Conservation (phyloP, 1,284 basidiomycete species). For the Cutaneotrichosporon sp. region DNA sequence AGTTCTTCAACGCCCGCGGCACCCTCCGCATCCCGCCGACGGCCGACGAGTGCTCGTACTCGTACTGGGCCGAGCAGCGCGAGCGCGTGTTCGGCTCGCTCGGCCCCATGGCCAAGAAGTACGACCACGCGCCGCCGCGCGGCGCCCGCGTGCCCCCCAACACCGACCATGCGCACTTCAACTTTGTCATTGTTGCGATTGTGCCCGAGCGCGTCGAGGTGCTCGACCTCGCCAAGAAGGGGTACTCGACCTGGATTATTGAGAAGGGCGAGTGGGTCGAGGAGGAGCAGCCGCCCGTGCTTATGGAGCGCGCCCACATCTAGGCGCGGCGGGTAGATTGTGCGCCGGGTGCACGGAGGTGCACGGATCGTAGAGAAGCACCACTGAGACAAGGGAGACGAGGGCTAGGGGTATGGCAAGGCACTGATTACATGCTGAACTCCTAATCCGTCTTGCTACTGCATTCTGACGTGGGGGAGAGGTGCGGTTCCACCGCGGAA, state of each 20-base stretch:
- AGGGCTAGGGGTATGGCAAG: neutral
- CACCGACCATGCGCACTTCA: constrained; percentile 18
- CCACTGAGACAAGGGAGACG: neutral
- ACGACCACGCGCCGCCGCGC: constrained; percentile 14
- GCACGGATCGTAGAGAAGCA: constrained; percentile 1
- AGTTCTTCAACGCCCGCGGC: constrained; percentile 3
- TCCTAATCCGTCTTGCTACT: no score
- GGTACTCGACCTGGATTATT: constrained; percentile 11
- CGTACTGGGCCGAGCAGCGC: constrained; percentile 8
- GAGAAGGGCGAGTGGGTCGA: constrained; percentile 8
- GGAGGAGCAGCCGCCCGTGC: constrained; percentile 1
- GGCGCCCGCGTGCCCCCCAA: constrained; percentile 6
- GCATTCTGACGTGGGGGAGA: no score
- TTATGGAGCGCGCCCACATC: constrained; percentile 8
- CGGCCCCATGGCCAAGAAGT: neutral
- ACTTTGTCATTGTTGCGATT: constrained; percentile 13
- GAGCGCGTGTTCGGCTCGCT: constrained; percentile 1
- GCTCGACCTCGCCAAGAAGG: constrained; percentile 3
- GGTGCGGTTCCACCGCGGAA: no score
- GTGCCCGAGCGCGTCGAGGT: constrained; percentile 16
- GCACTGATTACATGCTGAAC: neutral
- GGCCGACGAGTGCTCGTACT: constrained; percentile 7
- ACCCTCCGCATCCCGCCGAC: neutral
- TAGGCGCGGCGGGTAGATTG: neutral
- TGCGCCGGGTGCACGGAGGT: neutral